Evolutionary conservation across 768 basidiomycete genomes (phyloP), one percentile per base, ranked within the genome.

Genomic region (Fistulinella prunicolor): DNA sequence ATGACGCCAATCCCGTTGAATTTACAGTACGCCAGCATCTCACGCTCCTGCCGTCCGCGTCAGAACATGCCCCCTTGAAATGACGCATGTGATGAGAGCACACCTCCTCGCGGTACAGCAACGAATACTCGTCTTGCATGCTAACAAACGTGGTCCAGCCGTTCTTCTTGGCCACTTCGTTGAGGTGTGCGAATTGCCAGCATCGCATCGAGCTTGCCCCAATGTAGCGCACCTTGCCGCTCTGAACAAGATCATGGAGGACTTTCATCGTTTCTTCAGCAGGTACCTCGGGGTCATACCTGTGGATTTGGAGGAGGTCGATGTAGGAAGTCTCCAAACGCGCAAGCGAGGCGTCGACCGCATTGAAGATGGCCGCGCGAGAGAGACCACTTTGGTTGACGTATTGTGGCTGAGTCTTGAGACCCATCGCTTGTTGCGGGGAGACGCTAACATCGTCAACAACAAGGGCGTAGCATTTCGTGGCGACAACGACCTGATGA

Each of bases 101-200:
- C n/a, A 70, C 76, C 63, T 81, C 78, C 49, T 79, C 74, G 17
- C 78, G 68, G 58, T 82, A 81, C 20, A 81, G 68, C 7, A 79
- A 60, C 17, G 70, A 77, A 51, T 81, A 73, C 42, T 77, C 73
- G 40, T 73, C 70, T 62, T 82, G 80, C 71, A 81, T 78, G 42
- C 76, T 73, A 42, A 77, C 67, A 52, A 81, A 81, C 52, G 70
- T 73, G 7, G 78, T 79, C 69, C 78, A 76, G 8, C 70, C 70
- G 34, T 76, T 63, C 41, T 64, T 63, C 38, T 62, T 63, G 12
- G 76, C 76, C 5, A 75, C 68, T 32, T 73, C 68, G 45, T 77
- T 74, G 58, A 77, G 56, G 49, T 65, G 55, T 8, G 67, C 66
- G 23, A 76, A 71, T 42, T 76, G 69, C 75, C 73, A 76, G 10